A percentile compares a stretch with the other conserved stretches of the same genome.
Conservation (phyloP, 257 asterid genomes). For the Solanum piurae region DNA sequence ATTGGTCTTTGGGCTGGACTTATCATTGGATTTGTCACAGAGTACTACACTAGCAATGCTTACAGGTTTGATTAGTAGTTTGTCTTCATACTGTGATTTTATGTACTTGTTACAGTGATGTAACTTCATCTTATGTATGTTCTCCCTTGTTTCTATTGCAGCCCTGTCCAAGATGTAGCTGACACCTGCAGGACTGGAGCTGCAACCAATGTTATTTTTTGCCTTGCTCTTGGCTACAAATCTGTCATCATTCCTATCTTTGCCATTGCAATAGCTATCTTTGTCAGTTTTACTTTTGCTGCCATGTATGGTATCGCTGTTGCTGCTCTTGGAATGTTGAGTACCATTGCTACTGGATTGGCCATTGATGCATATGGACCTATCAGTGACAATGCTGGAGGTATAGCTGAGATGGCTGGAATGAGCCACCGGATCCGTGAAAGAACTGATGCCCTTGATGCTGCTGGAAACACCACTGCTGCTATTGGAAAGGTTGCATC, state of each 20-base stretch:
- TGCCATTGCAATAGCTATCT: conserved; percentile 45
- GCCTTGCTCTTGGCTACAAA: background rate
- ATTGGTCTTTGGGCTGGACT: conserved; percentile 64
- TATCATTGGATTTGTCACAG: background rate
- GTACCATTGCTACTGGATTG: conserved; percentile 2
- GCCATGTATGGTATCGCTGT: conserved; percentile 66
- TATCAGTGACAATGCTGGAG: conserved; percentile 65
- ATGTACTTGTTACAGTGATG: background rate
- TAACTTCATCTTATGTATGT: background rate
- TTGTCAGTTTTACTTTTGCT: conserved; percentile 69
- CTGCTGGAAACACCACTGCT: conserved; percentile 90
- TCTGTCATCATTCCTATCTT: background rate
- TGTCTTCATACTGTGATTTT: background rate
- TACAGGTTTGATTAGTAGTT: conserved; percentile 43
- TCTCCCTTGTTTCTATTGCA: background rate
- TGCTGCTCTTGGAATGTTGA: conserved; percentile 1
- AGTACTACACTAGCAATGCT: background rate
- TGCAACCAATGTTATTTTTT: background rate
- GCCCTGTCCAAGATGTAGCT: conserved; percentile 40
- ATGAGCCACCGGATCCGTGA: conserved; percentile 86
- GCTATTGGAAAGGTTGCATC: conserved; percentile 70
- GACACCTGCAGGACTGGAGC: background rate
- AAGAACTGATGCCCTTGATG: conserved; percentile 91
- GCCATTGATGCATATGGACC: conserved; percentile 82
- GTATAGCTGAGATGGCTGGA: conserved; percentile 54